Evolutionary conservation across 331 rosid genomes (phyloP).

Genomic region (Ulmus americana): DNA sequence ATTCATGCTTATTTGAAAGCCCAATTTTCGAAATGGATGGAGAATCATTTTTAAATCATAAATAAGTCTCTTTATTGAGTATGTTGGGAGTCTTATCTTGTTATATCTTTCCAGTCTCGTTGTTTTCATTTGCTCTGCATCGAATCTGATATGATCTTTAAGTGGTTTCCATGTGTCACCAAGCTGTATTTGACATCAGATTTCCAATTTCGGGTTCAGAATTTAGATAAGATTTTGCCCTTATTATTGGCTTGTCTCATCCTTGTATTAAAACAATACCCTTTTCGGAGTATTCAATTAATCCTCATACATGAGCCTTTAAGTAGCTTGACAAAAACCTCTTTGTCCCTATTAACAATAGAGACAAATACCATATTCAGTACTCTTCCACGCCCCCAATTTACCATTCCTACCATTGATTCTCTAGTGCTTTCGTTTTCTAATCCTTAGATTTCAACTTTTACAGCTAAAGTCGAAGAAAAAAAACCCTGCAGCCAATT

Average conservation of each 20-base stretch:
- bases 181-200: not conserved
- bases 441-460: not conserved
- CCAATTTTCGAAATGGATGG: not conserved
- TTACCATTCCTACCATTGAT: not conserved
- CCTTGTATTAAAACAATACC: not conserved
- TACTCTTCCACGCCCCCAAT: not conserved
- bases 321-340: not conserved
- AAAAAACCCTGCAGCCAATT: no score
- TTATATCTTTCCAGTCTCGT: not conserved
- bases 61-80: no score
- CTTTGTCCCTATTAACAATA: conserved; percentile 1
- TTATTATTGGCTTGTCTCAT: conserved; percentile 11
- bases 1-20: conserved; percentile 1
- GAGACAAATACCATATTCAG: not conserved
- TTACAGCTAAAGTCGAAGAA: not conserved
- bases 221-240: conserved; percentile 2
- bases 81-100: no score
- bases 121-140: conserved; percentile 1
- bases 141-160: conserved; percentile 10
- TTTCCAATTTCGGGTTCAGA: conserved; percentile 13
- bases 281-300: not conserved
- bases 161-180: conserved; percentile 7
- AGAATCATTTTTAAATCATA: no score
- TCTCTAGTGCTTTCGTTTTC: not conserved
- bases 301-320: not conserved